phyloP scores from a whole-genome alignment of 2,329 filamentous ascomycete species.

The Escovopsis sp. region DNA sequence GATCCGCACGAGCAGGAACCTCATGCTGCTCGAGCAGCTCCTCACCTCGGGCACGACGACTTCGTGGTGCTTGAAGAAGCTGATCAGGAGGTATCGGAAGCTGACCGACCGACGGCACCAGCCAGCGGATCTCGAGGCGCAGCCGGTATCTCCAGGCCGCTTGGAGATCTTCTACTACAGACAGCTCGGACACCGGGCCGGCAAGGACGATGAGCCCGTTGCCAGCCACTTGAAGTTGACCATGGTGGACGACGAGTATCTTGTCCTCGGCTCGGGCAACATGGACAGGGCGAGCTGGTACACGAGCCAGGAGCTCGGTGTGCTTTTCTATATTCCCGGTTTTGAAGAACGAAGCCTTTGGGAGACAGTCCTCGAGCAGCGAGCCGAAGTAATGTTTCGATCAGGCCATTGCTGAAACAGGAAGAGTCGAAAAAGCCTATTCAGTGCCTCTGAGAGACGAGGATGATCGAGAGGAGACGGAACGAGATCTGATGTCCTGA shows the following conservation, averaged over 20 bases:
- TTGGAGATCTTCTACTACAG: conserved; percentile 47
- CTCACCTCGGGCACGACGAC: conserved; percentile 66
- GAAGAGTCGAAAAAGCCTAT: too few relatives aligned
- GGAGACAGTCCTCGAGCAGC: conserved; percentile 23
- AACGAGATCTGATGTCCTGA: too few relatives aligned
- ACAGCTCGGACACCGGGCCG: conserved; percentile 17
- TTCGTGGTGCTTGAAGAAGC: conserved; percentile 41
- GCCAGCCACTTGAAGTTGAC: conserved; percentile 68
- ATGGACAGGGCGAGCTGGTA: conserved; percentile 78
- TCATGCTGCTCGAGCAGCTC: conserved; percentile 73
- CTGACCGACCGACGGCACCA: conserved; percentile 7
- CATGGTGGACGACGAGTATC: conserved; percentile 52
- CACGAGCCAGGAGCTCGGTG: conserved; percentile 70
- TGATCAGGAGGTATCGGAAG: conserved; percentile 40
- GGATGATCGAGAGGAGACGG: neutral
- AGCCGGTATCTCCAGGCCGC: conserved; percentile 26
- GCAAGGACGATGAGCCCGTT: conserved; percentile 41
- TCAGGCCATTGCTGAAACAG: conserved; percentile 5
- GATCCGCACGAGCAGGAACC: conserved; percentile 49
- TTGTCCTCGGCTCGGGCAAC: conserved; percentile 67
- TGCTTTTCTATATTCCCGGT: conserved; percentile 37
- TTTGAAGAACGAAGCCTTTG: conserved; percentile 23
- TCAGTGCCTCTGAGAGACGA: neutral
- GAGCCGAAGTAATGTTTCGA: conserved; percentile 20
- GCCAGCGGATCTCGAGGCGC: conserved; percentile 26